Evolutionary conservation across 306 rosid species (phyloP).

Genomic region (Fragaria iinumae): DNA sequence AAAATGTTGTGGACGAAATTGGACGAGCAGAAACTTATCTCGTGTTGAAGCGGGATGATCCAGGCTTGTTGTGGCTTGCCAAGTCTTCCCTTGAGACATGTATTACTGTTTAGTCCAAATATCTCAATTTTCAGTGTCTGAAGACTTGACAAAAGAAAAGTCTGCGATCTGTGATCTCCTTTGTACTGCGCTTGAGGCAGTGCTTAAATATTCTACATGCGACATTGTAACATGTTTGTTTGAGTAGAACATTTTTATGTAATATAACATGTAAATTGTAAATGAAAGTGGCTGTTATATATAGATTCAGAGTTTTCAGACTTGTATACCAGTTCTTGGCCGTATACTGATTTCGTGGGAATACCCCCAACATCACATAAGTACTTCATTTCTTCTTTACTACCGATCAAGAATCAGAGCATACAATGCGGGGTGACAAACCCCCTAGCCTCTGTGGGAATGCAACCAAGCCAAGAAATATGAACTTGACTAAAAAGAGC

Average conservation of each 20-base stretch:
- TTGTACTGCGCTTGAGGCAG: not conserved
- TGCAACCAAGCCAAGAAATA: too few relatives aligned
- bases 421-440: too few relatives aligned
- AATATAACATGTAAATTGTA: not conserved
- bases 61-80: slow-evolving; percentile 91
- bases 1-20: slow-evolving; percentile 61
- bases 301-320: not conserved
- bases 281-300: not conserved
- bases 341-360: too few relatives aligned
- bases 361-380: too few relatives aligned
- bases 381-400: too few relatives aligned
- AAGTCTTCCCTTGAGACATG: slow-evolving; percentile 75
- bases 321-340: too few relatives aligned
- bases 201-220: not conserved
- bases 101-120: slow-evolving; percentile 31
- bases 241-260: not conserved
- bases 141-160: not conserved
- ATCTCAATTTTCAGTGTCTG: not conserved
- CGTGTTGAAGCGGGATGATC: slow-evolving; percentile 87
- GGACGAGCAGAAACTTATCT: slow-evolving; percentile 73
- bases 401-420: too few relatives aligned
- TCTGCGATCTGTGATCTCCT: not conserved
- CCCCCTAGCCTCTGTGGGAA: too few relatives aligned
- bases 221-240: not conserved
- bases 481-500: too few relatives aligned